A percentile compares a stretch with the other conserved stretches of the same genome.
These are phyloP conservation scores for Botrytis galanthina DNA, from an alignment of 2,329 filamentous ascomycete genomes.

Conservation along the genomic window DNA sequence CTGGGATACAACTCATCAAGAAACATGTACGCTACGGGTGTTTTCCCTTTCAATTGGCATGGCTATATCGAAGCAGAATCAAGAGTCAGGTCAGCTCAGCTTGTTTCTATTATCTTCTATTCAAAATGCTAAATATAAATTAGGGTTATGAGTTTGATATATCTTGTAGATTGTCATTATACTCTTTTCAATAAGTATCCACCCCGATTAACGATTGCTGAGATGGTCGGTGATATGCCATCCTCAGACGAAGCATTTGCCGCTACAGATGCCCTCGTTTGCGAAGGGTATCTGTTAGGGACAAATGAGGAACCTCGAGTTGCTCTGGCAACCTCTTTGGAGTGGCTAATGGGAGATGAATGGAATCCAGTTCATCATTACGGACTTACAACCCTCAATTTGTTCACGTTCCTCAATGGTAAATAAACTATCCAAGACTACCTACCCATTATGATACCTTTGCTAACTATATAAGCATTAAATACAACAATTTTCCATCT, in stretches of 20 bases:
- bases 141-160: constrained; percentile 5
- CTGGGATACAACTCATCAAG: background rate
- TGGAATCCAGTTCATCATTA: background rate
- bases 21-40: constrained; percentile 1
- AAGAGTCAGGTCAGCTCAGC: constrained; percentile 4
- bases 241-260: constrained; percentile 14
- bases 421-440: background rate
- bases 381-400: background rate
- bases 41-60: background rate
- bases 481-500: background rate
- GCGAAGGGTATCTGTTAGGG: constrained; percentile 3
- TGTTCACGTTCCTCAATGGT: background rate
- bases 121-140: background rate
- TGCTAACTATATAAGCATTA: constrained; percentile 3
- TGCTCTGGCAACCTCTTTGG: background rate
- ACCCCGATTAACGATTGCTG: background rate
- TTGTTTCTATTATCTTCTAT: background rate
- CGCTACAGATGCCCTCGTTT: constrained; percentile 1
- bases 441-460: background rate
- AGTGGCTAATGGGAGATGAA: constrained; percentile 1
- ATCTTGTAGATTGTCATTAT: background rate
- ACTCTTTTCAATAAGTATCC: background rate
- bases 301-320: background rate
- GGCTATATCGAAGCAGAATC: constrained; percentile 7
- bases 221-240: constrained; percentile 12